phyloP scores from a whole-genome alignment of 306 rosid genomes.

The Cicer pinnatifidum region DNA sequence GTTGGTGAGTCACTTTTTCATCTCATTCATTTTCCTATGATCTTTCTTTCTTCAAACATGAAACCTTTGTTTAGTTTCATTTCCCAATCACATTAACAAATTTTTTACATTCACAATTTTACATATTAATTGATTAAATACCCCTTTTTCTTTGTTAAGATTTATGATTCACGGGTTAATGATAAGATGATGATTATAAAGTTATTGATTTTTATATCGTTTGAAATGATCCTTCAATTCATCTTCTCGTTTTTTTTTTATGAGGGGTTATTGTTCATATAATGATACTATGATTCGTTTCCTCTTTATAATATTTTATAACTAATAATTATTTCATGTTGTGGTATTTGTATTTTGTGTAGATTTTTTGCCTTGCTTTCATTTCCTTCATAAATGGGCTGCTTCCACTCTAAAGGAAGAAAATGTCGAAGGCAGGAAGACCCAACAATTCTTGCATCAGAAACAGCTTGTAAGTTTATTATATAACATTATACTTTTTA shows the following conservation, averaged over 20 bases:
- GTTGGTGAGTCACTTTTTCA: conserved; percentile 49
- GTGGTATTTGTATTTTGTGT: neutral
- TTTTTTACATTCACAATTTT: neutral
- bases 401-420: conserved; percentile 60
- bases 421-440: conserved; percentile 58
- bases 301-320: neutral
- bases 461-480: conserved; percentile 77
- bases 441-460: conserved; percentile 68
- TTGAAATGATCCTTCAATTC: neutral
- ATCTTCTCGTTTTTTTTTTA: neutral
- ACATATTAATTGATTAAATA: neutral
- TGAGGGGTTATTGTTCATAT: neutral
- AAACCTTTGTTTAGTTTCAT: neutral
- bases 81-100: neutral
- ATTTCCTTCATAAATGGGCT: conserved; percentile 73
- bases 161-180: neutral
- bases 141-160: neutral
- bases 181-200: neutral
- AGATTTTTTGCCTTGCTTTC: conserved; percentile 25
- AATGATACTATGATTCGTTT: no score
- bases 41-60: neutral
- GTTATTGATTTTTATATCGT: neutral
- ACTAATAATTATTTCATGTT: neutral
- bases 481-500: neutral
- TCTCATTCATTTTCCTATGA: neutral